A percentile compares a stretch with the other conserved stretches of the same genome.
phyloP scores from a whole-genome alignment of 345 rosid genomes.

The Streptanthus diversifolius region DNA sequence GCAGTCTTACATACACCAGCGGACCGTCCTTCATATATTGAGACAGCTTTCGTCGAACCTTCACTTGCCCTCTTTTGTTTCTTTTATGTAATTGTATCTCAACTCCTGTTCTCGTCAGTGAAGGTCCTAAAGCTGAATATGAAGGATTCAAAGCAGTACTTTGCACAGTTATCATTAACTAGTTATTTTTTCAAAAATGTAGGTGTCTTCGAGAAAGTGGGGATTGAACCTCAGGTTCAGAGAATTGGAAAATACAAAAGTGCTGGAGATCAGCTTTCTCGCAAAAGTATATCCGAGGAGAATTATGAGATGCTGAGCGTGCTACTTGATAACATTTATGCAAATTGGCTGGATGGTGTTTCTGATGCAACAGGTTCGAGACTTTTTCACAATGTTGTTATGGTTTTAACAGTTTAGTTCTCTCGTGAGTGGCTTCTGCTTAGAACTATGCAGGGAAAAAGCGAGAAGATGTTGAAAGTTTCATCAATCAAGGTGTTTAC shows the following conservation, averaged over 20 bases:
- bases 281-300: slow-evolving; percentile 83
- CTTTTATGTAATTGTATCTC: not conserved
- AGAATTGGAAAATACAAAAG: slow-evolving; percentile 95
- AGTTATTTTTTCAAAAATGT: slow-evolving; percentile 20
- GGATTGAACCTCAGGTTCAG: slow-evolving; percentile 84
- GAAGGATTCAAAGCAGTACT: not conserved
- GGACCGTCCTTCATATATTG: not conserved
- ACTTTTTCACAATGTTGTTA: slow-evolving; percentile 19
- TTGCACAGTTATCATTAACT: not conserved
- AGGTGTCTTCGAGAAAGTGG: slow-evolving; percentile 90
- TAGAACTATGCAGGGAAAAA: slow-evolving; percentile 61
- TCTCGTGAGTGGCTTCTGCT: slow-evolving; percentile 29
- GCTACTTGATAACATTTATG: slow-evolving; percentile 86
- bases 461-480: slow-evolving; percentile 73
- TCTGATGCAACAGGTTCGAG: slow-evolving; percentile 69
- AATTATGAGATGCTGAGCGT: slow-evolving; percentile 92
- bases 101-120: not conserved
- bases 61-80: not conserved
- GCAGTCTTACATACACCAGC: not conserved
- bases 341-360: slow-evolving; percentile 84
- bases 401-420: slow-evolving; percentile 19
- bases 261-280: slow-evolving; percentile 87
- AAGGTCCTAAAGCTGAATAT: not conserved
- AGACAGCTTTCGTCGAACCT: not conserved
- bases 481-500: slow-evolving; percentile 85